These are phyloP conservation scores for Phialocephala sp. DNA, from an alignment of 2,329 filamentous ascomycete species.

Conservation along the genomic window DNA sequence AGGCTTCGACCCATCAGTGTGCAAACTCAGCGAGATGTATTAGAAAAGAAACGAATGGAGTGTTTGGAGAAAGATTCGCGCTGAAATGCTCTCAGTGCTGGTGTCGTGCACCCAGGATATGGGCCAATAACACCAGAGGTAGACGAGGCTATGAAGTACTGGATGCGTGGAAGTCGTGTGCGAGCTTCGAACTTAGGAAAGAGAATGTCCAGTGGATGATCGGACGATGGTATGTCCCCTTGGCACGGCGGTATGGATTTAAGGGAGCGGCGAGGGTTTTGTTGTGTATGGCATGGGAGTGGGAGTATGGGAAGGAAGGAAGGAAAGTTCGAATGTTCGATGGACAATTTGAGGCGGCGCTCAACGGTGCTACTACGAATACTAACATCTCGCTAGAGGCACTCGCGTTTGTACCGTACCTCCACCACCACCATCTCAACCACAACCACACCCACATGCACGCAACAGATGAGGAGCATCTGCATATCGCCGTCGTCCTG, in stretches of 20 bases:
- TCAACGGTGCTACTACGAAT: neutral
- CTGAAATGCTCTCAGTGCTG: constrained; percentile 18
- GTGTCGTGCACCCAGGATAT: constrained; percentile 11
- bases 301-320: constrained; percentile 1
- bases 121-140: constrained; percentile 16
- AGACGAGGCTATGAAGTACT: constrained; percentile 20
- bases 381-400: neutral
- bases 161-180: neutral
- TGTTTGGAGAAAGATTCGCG: constrained; percentile 13
- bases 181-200: neutral
- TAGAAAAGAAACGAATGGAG: neutral
- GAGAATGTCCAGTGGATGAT: neutral
- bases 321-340: constrained; percentile 1
- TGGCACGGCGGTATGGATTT: neutral
- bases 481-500: neutral
- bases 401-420: too few species aligned
- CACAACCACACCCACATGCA: neutral
- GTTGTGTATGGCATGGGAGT: neutral
- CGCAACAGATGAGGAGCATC: neutral
- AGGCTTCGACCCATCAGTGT: constrained; percentile 42
- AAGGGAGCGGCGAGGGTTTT: neutral
- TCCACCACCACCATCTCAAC: neutral
- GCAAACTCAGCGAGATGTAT: neutral
- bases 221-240: neutral
- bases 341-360: neutral